These are phyloP conservation scores for Neospermospora avenae DNA, from an alignment of 2,329 filamentous ascomycete species.

Conservation along the genomic window DNA sequence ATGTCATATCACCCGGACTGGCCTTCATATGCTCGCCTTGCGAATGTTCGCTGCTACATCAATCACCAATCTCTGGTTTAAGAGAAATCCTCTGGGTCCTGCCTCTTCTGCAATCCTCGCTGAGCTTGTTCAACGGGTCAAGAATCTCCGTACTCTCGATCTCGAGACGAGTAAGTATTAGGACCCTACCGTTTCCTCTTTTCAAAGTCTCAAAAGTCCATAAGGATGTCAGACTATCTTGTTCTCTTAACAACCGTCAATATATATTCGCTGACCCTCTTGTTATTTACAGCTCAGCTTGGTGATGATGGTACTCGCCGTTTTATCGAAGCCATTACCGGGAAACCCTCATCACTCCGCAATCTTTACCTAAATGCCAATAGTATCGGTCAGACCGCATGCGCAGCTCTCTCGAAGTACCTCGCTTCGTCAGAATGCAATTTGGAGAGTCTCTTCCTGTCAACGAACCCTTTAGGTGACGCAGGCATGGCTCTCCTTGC, in stretches of 20 bases:
- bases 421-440: conserved; percentile 15
- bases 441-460: conserved; percentile 18
- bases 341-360: not conserved
- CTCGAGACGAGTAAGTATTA: not conserved
- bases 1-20: conserved; percentile 47
- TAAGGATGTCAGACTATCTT: too few species aligned
- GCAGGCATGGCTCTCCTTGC: not conserved
- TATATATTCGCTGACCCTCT: too few species aligned
- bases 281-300: too few species aligned
- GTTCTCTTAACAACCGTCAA: too few species aligned
- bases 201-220: too few species aligned
- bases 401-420: conserved; percentile 17
- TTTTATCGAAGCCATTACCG: not conserved
- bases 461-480: not conserved
- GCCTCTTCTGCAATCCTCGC: not conserved
- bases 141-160: not conserved
- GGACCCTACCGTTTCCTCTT: too few species aligned
- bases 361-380: conserved; percentile 23
- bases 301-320: not conserved
- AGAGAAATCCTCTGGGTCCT: not conserved
- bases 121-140: not conserved
- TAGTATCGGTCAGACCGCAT: conserved; percentile 20
- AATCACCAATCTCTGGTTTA: conserved; percentile 35
- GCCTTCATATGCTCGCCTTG: conserved; percentile 43
- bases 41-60: conserved; percentile 43